Conservation (phyloP, 768 basidiomycete species). For the Phanerodontia chrysosporium region DNA sequence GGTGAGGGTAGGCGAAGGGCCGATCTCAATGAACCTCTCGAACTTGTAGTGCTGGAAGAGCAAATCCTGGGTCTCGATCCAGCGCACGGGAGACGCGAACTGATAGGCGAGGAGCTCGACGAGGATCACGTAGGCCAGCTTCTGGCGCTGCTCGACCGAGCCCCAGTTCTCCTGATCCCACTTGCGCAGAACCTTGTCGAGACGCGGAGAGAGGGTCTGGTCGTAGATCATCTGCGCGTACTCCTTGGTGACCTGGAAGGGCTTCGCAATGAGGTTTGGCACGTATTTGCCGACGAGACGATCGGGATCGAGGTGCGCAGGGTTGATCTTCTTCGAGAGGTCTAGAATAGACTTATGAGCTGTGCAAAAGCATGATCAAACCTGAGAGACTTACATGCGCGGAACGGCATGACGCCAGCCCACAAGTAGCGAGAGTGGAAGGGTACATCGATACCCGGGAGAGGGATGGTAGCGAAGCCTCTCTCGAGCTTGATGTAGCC, state of each 20-base stretch:
- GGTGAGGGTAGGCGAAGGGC: slow-evolving; percentile 92
- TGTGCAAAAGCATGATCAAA: no score
- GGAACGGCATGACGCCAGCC: slow-evolving; percentile 97
- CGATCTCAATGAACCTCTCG: slow-evolving; percentile 92
- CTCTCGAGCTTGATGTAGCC: slow-evolving; percentile 94
- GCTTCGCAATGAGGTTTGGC: slow-evolving; percentile 90
- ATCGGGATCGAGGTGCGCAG: slow-evolving; percentile 87
- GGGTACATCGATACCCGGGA: slow-evolving; percentile 97
- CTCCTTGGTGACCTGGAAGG: slow-evolving; percentile 76
- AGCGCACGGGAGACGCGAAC: slow-evolving; percentile 96
- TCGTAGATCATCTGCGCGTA: slow-evolving; percentile 96
- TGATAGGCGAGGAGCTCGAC: slow-evolving; percentile 98
- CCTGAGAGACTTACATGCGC: slow-evolving; percentile 79
- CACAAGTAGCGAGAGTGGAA: slow-evolving; percentile 99
- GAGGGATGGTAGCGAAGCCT: slow-evolving; percentile 92
- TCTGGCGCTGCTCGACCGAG: slow-evolving; percentile 75
- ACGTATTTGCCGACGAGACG: slow-evolving; percentile 94
- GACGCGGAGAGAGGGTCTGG: slow-evolving; percentile 91
- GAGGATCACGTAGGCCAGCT: slow-evolving; percentile 92
- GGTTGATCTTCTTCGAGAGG: slow-evolving; percentile 96
- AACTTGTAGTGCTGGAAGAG: slow-evolving; percentile 84
- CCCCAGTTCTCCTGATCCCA: slow-evolving; percentile 95
- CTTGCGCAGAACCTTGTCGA: slow-evolving; percentile 89
- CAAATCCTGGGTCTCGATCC: slow-evolving; percentile 98
- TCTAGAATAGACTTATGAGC: slow-evolving; percentile 44